Evolutionary conservation across 345 rosid genomes (phyloP).

Genomic region (Clausena lansium): DNA sequence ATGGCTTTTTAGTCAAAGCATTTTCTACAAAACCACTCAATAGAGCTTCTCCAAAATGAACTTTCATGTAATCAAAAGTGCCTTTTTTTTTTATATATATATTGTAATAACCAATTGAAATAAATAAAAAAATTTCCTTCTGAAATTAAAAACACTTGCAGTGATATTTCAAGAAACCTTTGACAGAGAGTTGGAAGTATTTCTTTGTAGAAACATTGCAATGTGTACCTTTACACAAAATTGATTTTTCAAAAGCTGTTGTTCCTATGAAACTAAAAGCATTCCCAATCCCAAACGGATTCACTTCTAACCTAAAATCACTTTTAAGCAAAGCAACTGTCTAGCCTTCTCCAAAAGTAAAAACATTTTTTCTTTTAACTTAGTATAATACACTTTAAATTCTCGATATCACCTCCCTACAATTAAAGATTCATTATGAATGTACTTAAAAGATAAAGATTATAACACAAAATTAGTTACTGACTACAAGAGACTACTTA

Average conservation of each 20-base stretch:
- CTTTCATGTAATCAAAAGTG: neutral
- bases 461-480: neutral
- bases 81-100: neutral
- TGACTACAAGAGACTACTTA: conserved; percentile 19
- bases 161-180: neutral
- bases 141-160: too few species aligned
- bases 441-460: neutral
- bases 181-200: too few species aligned
- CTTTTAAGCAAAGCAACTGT: neutral
- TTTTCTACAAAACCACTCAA: neutral
- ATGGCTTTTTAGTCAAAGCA: neutral
- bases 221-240: neutral
- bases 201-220: neutral
- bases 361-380: neutral
- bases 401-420: neutral
- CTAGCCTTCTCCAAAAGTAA: neutral
- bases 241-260: neutral
- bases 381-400: neutral
- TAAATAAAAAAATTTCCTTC: neutral
- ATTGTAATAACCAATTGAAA: neutral
- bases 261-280: neutral
- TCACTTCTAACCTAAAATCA: neutral
- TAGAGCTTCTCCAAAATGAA: neutral
- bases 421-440: neutral
- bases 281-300: neutral